These are phyloP conservation scores for Cyathus striatus DNA, from an alignment of 768 basidiomycete genomes.

Conservation along the genomic window DNA sequence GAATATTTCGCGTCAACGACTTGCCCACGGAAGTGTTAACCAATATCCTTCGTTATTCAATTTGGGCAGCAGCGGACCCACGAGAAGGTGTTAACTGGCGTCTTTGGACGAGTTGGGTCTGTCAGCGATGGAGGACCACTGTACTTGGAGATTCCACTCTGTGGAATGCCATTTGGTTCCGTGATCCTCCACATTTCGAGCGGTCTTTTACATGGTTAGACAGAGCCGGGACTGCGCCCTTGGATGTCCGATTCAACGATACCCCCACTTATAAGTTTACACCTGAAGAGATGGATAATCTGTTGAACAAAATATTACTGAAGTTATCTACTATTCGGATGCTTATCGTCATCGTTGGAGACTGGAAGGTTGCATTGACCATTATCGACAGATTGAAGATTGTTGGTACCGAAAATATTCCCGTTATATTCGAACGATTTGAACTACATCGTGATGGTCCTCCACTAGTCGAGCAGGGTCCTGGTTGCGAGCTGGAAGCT, in stretches of 20 bases:
- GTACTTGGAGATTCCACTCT: constrained; percentile 44
- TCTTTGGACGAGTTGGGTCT: constrained; percentile 53
- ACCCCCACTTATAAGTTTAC: constrained; percentile 28
- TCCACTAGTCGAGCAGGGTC: constrained; percentile 40
- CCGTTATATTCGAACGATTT: constrained; percentile 51
- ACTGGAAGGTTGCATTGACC: constrained; percentile 48
- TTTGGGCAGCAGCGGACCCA: constrained; percentile 43
- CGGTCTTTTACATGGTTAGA: constrained; percentile 54
- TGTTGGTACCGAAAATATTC: constrained; percentile 23
- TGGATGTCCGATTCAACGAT: constrained; percentile 62
- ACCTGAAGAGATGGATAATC: constrained; percentile 31
- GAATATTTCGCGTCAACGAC: constrained; percentile 52
- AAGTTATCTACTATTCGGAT: constrained; percentile 56
- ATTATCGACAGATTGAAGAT: constrained; percentile 44
- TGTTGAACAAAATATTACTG: constrained; percentile 47
- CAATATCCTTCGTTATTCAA: constrained; percentile 58
- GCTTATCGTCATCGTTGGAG: constrained; percentile 51
- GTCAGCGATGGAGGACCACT: constrained; percentile 47
- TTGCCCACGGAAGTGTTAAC: constrained; percentile 63
- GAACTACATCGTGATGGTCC: constrained; percentile 58
- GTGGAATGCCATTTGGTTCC: constrained; percentile 67
- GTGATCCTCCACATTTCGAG: constrained; percentile 41
- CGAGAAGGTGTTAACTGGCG: constrained; percentile 31
- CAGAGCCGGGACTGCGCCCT: constrained; percentile 45
- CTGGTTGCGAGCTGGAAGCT: constrained; percentile 28